A percentile compares a stretch with the other conserved stretches of the same genome.
Conservation (phyloP, 169 alveolate species). For the Toxoplasma gondii region DNA sequence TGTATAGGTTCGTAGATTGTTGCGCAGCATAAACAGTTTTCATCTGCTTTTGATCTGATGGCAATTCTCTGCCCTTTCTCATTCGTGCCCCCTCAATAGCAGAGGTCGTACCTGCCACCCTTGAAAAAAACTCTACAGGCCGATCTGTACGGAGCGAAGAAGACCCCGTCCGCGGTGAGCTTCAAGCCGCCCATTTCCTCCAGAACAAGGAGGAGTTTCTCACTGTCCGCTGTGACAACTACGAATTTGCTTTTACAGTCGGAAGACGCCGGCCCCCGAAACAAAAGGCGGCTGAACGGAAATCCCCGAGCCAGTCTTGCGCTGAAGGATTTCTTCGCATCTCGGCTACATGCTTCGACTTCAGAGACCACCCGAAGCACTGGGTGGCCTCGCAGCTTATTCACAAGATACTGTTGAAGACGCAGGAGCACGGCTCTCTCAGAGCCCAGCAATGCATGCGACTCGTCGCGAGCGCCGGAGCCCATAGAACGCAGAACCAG, state of each 20-base stretch:
- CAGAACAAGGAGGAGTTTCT: conserved; percentile 35
- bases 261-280: not conserved
- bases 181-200: conserved; percentile 47
- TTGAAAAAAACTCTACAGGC: conserved; percentile 18
- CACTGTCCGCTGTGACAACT: conserved; percentile 10
- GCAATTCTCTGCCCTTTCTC: too few species aligned
- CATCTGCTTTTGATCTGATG: too few species aligned
- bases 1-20: too few species aligned
- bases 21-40: too few species aligned
- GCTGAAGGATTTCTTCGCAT: not conserved
- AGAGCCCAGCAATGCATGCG: not conserved
- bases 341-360: not conserved
- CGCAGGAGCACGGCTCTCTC: not conserved
- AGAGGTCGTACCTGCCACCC: conserved; percentile 24
- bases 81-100: too few species aligned
- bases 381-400: conserved; percentile 46
- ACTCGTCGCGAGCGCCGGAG: not conserved
- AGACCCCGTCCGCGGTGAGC: not conserved
- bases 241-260: not conserved
- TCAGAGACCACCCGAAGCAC: not conserved
- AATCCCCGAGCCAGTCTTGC: not conserved
- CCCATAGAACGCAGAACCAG: not conserved
- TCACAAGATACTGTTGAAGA: conserved; percentile 38
- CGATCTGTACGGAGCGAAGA: conserved; percentile 39
- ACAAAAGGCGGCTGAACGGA: too few species aligned